phyloP scores from a whole-genome alignment of 768 basidiomycete species.

The Calvatia gigantea region DNA sequence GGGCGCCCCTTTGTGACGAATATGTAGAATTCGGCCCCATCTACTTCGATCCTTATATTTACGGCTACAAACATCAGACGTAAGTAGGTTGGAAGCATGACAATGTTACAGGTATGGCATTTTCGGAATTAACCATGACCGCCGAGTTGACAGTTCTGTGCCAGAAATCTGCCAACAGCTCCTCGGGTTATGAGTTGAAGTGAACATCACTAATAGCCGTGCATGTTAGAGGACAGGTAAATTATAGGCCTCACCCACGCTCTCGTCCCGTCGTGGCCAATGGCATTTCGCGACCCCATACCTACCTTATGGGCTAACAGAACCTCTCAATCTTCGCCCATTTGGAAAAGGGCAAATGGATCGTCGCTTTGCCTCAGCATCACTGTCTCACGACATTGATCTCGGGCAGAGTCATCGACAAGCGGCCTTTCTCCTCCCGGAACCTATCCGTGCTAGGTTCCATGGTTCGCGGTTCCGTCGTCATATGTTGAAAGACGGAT shows the following conservation, averaged over 20 bases:
- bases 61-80: slow-evolving; percentile 7
- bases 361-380: too few relatives aligned
- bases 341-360: too few relatives aligned
- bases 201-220: not conserved
- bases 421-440: not conserved
- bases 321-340: too few relatives aligned
- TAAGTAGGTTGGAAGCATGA: not conserved
- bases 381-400: too few relatives aligned
- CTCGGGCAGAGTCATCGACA: not conserved
- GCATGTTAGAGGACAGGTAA: not conserved
- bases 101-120: not conserved
- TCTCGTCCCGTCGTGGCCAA: too few relatives aligned
- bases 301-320: too few relatives aligned
- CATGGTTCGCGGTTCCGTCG: slow-evolving; percentile 8
- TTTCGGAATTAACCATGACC: slow-evolving; percentile 11
- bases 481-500: too few relatives aligned
- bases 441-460: not conserved
- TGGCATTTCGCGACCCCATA: too few relatives aligned
- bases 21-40: not conserved
- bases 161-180: not conserved
- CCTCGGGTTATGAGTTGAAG: slow-evolving; percentile 1
- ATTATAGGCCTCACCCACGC: not conserved
- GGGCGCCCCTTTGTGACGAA: slow-evolving; percentile 1
- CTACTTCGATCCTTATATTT: not conserved
- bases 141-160: slow-evolving; percentile 7